Evolutionary conservation across 2,329 filamentous ascomycete genomes (phyloP), one percentile per base, ranked within the genome.

Genomic region (Blastomyces parvus): DNA sequence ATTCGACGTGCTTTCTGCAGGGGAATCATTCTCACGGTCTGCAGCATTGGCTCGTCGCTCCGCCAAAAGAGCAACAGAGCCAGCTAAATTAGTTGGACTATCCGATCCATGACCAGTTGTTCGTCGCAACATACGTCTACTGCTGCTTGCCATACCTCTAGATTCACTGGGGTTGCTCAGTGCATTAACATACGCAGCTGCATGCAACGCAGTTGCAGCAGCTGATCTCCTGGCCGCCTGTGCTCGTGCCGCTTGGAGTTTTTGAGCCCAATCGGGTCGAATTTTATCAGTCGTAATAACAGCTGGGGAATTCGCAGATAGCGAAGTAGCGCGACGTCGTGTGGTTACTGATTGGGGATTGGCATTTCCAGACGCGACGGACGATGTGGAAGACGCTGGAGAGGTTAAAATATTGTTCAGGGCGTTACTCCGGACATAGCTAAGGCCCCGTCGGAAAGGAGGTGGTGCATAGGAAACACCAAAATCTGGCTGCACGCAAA

Each of bases 381-480:
- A 95, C 53, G 89, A 90, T 60, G 88, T 88, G 0, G 92, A 96
- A 0, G 92, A 95, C 84, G 93, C 91, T 48, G 91, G 90, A 1
- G 90, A 87, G 53, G 79, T 76, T 17, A 80, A 74, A 66, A 86
- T 75, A 19, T 81, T 77, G 55, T 82, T 81, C 25, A 78, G 67
- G 60, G 78, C 72, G 27, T 79, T 71, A 66, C 84, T 79, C 27
- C 82, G 78, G 1, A 85, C 82, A 73, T 93, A 93, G 0, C 84
- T 80, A 40, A 99, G 77, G 0, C 94, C 94, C 66, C 92, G 83
- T 30, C 91, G 87, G 79, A 97, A 97, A 0, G 90, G 86, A 2
- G 94, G 94, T 14, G 91, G 83, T 4, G 93, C 86, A 74, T 97
- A 99, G 0, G 90, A 96, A n/a, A 99, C 89, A 57, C 94, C 94